phyloP scores from a whole-genome alignment of 2,329 filamentous ascomycete species.

The Claviceps citrina region DNA sequence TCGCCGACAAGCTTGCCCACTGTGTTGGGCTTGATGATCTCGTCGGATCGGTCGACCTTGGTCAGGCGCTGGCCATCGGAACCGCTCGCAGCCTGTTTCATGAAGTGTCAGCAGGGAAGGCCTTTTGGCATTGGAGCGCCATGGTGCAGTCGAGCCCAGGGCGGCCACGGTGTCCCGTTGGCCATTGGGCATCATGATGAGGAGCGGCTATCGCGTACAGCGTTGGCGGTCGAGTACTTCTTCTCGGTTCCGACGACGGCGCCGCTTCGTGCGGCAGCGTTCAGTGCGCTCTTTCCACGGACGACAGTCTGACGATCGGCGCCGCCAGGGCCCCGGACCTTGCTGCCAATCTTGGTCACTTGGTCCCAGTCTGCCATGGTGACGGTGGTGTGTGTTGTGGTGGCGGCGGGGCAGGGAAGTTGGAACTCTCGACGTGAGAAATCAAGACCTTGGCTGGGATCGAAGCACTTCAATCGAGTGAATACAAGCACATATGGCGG shows the following conservation, averaged over 20 bases:
- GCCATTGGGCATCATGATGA: too few species aligned
- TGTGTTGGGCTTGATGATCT: slow-evolving; percentile 94
- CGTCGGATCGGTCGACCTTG: slow-evolving; percentile 93
- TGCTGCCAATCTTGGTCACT: slow-evolving; percentile 88
- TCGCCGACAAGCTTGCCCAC: slow-evolving; percentile 67
- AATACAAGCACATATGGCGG: too few species aligned
- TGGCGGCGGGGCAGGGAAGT: slow-evolving; percentile 4
- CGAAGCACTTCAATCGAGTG: neutral
- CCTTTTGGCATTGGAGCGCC: too few species aligned
- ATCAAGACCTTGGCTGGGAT: neutral
- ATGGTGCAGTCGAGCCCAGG: too few species aligned
- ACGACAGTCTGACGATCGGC: slow-evolving; percentile 71
- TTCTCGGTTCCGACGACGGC: slow-evolving; percentile 74
- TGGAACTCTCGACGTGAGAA: neutral
- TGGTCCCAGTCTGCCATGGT: slow-evolving; percentile 64
- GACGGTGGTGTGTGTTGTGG: slow-evolving; percentile 26
- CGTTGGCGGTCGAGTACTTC: slow-evolving; percentile 66
- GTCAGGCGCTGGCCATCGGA: slow-evolving; percentile 85
- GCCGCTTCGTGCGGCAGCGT: slow-evolving; percentile 75
- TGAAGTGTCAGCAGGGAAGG: slow-evolving; percentile 8
- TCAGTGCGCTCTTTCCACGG: slow-evolving; percentile 66
- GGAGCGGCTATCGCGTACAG: slow-evolving; percentile 19
- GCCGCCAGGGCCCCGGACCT: slow-evolving; percentile 52
- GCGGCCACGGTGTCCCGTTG: neutral
- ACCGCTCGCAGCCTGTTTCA: slow-evolving; percentile 12